These are phyloP conservation scores for Amanita muscaria DNA, from an alignment of 768 basidiomycete species.

Conservation along the genomic window DNA sequence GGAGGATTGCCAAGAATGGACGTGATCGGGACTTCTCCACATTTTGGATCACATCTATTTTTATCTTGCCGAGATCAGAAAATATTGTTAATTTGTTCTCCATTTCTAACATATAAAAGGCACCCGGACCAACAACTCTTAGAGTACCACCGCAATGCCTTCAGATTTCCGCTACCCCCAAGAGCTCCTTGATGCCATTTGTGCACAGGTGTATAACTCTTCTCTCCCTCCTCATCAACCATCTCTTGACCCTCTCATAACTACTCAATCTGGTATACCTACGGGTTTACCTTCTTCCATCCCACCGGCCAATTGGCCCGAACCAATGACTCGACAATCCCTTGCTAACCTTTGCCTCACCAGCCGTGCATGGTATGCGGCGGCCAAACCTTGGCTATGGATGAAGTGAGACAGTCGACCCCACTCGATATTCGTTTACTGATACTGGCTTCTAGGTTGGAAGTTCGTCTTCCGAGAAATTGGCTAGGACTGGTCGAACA, in stretches of 20 bases:
- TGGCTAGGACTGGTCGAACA: conserved; percentile 81
- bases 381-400: conserved; percentile 88
- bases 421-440: not conserved
- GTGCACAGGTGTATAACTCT: conserved; percentile 59
- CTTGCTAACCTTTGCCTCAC: conserved; percentile 69
- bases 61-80: too few species aligned
- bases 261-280: conserved; percentile 39
- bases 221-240: conserved; percentile 45
- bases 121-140: conserved; percentile 6
- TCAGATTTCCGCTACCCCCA: conserved; percentile 43
- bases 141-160: conserved; percentile 4
- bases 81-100: too few species aligned
- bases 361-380: conserved; percentile 68
- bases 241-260: conserved; percentile 65
- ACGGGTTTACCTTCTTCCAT: conserved; percentile 64
- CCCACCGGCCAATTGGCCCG: conserved; percentile 63
- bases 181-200: conserved; percentile 66
- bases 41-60: too few species aligned
- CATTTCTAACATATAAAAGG: conserved; percentile 8
- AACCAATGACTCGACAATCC: conserved; percentile 53
- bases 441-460: conserved; percentile 32
- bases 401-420: conserved; percentile 39
- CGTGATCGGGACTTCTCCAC: too few species aligned
- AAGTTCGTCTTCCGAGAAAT: conserved; percentile 74
- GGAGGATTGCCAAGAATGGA: too few species aligned